Conservation (phyloP, 805 yeast species). For the Pichia paraexigua region DNA sequence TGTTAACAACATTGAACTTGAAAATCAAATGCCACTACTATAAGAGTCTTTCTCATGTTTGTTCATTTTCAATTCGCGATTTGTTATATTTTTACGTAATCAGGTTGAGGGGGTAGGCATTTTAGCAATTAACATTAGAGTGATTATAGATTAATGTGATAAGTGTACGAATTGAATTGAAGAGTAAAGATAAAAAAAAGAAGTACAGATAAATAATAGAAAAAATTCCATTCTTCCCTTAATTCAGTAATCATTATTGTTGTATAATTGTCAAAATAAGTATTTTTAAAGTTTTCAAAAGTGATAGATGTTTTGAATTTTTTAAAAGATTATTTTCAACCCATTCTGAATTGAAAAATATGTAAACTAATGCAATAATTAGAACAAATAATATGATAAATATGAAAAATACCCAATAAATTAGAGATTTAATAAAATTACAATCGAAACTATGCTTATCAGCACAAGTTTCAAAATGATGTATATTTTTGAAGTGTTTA, state of each 20-base stretch:
- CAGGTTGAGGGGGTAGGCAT: background rate
- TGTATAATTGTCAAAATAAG: background rate
- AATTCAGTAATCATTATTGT: background rate
- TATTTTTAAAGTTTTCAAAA: background rate
- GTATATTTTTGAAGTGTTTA: background rate
- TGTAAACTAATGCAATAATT: background rate
- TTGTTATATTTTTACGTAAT: background rate
- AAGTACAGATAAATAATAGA: background rate
- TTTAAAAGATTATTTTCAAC: background rate
- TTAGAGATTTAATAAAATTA: background rate
- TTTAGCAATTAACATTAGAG: no score
- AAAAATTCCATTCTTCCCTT: no score
- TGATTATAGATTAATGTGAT: no score
- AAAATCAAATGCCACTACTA: background rate
- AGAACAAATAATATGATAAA: background rate
- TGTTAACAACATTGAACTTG: background rate
- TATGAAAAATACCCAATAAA: background rate
- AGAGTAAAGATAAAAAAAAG: background rate
- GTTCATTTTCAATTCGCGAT: background rate
- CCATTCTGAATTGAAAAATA: background rate
- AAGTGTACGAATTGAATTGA: no score
- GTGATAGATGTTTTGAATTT: background rate
- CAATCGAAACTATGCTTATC: background rate
- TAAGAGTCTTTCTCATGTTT: background rate
- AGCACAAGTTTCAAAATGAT: background rate